Evolutionary conservation across 179 eudicot genomes (phyloP), one percentile per base, ranked within the genome.

Genomic region (Heliamphora ciliata): DNA sequence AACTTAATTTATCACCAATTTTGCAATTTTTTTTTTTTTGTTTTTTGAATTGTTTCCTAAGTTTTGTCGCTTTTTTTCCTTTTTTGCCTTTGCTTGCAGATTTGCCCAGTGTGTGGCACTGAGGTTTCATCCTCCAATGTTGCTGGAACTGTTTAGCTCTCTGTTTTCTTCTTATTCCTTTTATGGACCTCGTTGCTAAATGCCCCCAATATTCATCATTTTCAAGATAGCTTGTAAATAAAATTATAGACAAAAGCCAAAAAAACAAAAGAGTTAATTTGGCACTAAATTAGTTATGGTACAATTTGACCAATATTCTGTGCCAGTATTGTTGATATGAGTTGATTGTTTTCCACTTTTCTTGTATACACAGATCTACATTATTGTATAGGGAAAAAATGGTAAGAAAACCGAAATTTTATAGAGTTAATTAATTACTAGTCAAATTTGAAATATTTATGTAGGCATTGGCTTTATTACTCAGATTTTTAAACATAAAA

Each of bases 31-130:
- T 67, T 8, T 9, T 8, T 9, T 67, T 24, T 7, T 67, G 13
- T 4, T 11, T 55, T 74, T 73, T 50, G n/a, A 17, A 70, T 46
- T n/a, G 21, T n/a, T 15, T 67, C 8, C 18, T 55, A 67, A 54
- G 4, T 10, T 46, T 24, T 7, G 67, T n/a, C 8, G 67, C 31
- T 21, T 2, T 21, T 21, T 21, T 21, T 66, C 4, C 1, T 66
- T 21, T 78, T 56, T 78, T 21, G 3, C 8, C 0, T 64, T 60
- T 79, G 56, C 63, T 82, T 82, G 80, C 86, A 89, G 91, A 87
- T 88, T 78, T 89, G 91, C 73, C 91, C 91, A 13, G 86, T 89
- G 78, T 89, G 91, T 21, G 81, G 86, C 4, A 66, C 81, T 50
- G 91, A 87, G 79, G 87, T 86, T 55, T 75, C 78, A 21, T 56